Conservation (phyloP, 345 rosid species). For the Geranium rotundifolium region DNA sequence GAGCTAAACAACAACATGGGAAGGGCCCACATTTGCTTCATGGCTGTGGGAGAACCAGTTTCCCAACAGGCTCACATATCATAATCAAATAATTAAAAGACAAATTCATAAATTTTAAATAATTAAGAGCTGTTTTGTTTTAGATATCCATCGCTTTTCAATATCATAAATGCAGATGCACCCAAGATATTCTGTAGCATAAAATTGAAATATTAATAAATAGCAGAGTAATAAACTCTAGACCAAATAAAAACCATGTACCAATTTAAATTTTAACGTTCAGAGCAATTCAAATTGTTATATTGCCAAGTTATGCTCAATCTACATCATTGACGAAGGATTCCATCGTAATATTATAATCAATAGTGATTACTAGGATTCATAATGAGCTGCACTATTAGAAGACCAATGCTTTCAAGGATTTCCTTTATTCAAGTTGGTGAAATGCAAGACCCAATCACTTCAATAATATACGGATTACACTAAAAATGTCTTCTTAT, state of each 20-base stretch:
- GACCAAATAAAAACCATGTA: neutral
- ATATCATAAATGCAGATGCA: neutral
- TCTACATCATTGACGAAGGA: no score
- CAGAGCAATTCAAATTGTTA: neutral
- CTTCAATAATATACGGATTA: no score
- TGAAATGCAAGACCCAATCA: no score
- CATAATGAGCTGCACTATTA: no score
- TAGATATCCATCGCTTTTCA: neutral
- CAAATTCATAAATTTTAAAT: neutral
- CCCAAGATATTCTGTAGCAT: neutral
- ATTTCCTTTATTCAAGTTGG: no score
- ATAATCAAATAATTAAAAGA: neutral
- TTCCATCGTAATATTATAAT: no score
- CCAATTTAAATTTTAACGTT: neutral
- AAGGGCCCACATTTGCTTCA: neutral
- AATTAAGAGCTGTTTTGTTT: neutral
- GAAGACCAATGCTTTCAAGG: no score
- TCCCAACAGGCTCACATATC: neutral
- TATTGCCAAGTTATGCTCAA: neutral
- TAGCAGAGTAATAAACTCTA: no score
- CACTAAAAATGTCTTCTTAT: no score
- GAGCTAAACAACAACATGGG: neutral
- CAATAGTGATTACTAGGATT: no score
- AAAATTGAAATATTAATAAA: neutral
- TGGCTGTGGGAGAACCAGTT: neutral